A percentile compares a stretch with the other conserved stretches of the same genome.
Evolutionary conservation across 2,329 filamentous ascomycete species (phyloP).

Genomic region (Chaetomium sp.): DNA sequence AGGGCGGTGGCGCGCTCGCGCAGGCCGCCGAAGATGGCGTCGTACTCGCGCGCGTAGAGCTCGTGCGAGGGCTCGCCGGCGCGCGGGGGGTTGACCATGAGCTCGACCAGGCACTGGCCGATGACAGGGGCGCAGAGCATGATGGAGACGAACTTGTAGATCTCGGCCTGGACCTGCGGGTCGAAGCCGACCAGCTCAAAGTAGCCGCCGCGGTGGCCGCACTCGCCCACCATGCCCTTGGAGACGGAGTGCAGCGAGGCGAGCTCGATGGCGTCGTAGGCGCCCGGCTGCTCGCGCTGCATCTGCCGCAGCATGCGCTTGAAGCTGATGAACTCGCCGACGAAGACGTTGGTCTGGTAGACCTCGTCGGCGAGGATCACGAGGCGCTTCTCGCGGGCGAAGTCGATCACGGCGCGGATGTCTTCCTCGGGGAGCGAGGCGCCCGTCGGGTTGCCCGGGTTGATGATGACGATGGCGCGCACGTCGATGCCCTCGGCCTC

Average conservation of each 20-base stretch:
- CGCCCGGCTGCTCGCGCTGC: conserved; percentile 72
- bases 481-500: conserved; percentile 79
- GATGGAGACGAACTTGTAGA: conserved; percentile 99
- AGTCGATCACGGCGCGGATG: conserved; percentile 80
- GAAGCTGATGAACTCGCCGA: conserved; percentile 93
- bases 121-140: conserved; percentile 94
- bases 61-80: conserved; percentile 80
- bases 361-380: conserved; percentile 96
- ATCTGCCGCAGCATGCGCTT: conserved; percentile 82
- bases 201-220: conserved; percentile 95
- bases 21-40: conserved; percentile 76
- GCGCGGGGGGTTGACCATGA: conserved; percentile 95
- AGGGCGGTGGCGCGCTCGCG: conserved; percentile 79
- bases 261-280: conserved; percentile 84
- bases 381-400: conserved; percentile 81
- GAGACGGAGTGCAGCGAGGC: conserved; percentile 90
- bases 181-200: conserved; percentile 95
- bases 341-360: conserved; percentile 98
- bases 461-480: conserved; percentile 93
- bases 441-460: conserved; percentile 96
- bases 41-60: conserved; percentile 84
- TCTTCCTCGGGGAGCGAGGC: conserved; percentile 78
- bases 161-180: conserved; percentile 80
- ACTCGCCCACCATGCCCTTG: conserved; percentile 99
- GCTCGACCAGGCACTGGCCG: conserved; percentile 92